Percentiles rank a stretch among this genome's conserved stretches.
Evolutionary conservation across 1,284 basidiomycete genomes (phyloP).

Genomic region (Gymnopus androsaceus): DNA sequence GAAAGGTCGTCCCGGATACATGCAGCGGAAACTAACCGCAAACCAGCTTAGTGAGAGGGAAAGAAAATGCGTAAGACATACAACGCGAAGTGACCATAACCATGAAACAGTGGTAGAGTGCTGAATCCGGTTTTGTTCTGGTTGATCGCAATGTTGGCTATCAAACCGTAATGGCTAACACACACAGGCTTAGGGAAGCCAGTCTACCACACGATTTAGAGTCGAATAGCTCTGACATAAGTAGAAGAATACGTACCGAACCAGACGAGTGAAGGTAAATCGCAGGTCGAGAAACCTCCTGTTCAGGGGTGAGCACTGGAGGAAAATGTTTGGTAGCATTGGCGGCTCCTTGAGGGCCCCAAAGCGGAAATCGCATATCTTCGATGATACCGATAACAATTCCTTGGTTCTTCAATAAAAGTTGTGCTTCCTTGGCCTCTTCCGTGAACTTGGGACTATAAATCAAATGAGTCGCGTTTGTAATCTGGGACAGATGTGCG

Average conservation of each 20-base stretch:
- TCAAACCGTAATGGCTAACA: slow-evolving; percentile 39
- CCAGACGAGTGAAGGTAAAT: slow-evolving; percentile 66
- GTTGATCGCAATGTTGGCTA: slow-evolving; percentile 39
- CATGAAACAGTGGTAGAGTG: slow-evolving; percentile 49
- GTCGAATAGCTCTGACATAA: background rate
- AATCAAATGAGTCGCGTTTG: slow-evolving; percentile 47
- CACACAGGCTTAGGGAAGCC: slow-evolving; percentile 48
- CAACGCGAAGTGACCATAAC: slow-evolving; percentile 48
- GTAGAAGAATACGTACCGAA: slow-evolving; percentile 41
- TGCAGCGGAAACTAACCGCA: slow-evolving; percentile 16
- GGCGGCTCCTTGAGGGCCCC: slow-evolving; percentile 40
- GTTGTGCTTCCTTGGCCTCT: slow-evolving; percentile 36
- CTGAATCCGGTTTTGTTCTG: slow-evolving; percentile 45
- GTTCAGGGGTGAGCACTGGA: slow-evolving; percentile 42
- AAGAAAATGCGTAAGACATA: slow-evolving; percentile 26
- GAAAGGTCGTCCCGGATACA: slow-evolving; percentile 17
- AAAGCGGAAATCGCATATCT: slow-evolving; percentile 45
- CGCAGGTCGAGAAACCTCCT: slow-evolving; percentile 44
- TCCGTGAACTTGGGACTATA: slow-evolving; percentile 41
- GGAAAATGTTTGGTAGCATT: slow-evolving; percentile 35
- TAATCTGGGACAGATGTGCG: slow-evolving; percentile 54
- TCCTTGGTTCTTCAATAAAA: slow-evolving; percentile 32
- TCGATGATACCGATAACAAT: slow-evolving; percentile 33
- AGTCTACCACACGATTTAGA: slow-evolving; percentile 30
- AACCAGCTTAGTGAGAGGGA: background rate